These are phyloP conservation scores for Tulasnella sp. DNA, from an alignment of 768 basidiomycete genomes.

Conservation along the genomic window DNA sequence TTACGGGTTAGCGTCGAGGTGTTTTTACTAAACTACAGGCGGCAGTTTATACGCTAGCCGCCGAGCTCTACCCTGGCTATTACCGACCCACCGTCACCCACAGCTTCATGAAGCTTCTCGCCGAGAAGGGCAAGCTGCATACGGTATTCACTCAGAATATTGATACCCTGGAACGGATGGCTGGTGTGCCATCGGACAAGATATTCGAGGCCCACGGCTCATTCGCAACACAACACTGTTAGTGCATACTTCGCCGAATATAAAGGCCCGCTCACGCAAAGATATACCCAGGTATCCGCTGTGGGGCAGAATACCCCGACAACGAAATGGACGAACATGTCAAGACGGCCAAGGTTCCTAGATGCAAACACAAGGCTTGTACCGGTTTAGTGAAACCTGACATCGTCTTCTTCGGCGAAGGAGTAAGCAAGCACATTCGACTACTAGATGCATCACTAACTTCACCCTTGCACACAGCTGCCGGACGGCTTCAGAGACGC, in stretches of 20 bases:
- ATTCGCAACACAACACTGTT: slow-evolving; percentile 74
- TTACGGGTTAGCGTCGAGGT: not conserved
- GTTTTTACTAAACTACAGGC: not conserved
- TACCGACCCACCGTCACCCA: slow-evolving; percentile 83
- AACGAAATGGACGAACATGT: slow-evolving; percentile 55
- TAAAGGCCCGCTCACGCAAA: not conserved
- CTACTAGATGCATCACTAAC: not conserved
- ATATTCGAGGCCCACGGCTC: slow-evolving; percentile 95
- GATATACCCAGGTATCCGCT: slow-evolving; percentile 37
- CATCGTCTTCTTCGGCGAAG: slow-evolving; percentile 87
- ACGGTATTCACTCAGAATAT: slow-evolving; percentile 82
- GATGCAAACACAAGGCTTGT: slow-evolving; percentile 43
- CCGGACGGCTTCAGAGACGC: slow-evolving; percentile 53
- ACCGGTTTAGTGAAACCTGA: slow-evolving; percentile 80
- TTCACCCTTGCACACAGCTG: slow-evolving; percentile 36
- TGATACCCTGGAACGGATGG: slow-evolving; percentile 79
- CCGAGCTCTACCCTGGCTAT: slow-evolving; percentile 84
- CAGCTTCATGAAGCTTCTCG: slow-evolving; percentile 74
- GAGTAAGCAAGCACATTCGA: slow-evolving; percentile 31
- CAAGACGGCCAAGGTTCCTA: slow-evolving; percentile 48
- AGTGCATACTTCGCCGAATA: not conserved
- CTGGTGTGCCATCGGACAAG: slow-evolving; percentile 57
- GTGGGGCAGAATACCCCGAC: slow-evolving; percentile 44
- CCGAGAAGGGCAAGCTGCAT: slow-evolving; percentile 53
- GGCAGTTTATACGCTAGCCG: slow-evolving; percentile 76